A percentile compares a stretch with the other conserved stretches of the same genome.
Conservation (phyloP, 345 rosid species). For the Mangifera indica region DNA sequence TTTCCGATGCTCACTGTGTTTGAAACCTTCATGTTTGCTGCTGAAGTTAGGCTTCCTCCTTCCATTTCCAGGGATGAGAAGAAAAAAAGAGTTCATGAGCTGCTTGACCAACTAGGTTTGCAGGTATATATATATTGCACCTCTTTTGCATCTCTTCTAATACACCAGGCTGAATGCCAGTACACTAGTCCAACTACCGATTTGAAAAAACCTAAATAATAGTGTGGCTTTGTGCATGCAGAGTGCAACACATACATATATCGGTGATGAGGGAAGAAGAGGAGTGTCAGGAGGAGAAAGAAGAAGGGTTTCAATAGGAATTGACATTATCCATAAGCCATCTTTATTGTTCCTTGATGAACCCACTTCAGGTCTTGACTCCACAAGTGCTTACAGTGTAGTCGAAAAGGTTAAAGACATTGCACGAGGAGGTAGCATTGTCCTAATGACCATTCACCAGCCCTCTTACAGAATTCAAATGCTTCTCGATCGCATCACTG, state of each 20-base stretch:
- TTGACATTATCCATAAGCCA: conserved; percentile 83
- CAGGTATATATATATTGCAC: conserved; percentile 29
- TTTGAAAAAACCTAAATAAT: too few species aligned
- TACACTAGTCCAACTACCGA: too few species aligned
- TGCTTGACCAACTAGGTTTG: conserved; percentile 74
- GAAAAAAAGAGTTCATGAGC: conserved; percentile 57
- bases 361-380: conserved; percentile 91
- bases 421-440: conserved; percentile 68
- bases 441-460: conserved; percentile 76
- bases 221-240: not conserved
- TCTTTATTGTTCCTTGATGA: conserved; percentile 76
- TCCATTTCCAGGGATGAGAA: conserved; percentile 62
- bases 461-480: conserved; percentile 59
- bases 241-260: conserved; percentile 52
- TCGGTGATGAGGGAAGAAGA: conserved; percentile 78
- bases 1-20: conserved; percentile 73
- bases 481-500: conserved; percentile 55
- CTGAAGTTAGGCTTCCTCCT: conserved; percentile 79
- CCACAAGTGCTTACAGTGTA: conserved; percentile 78
- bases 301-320: conserved; percentile 77
- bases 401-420: conserved; percentile 84
- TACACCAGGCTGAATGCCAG: too few species aligned
- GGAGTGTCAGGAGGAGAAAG: conserved; percentile 76
- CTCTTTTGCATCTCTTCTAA: too few species aligned
- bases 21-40: conserved; percentile 84